phyloP scores from a whole-genome alignment of 1,284 basidiomycete species.

The Omphalotus olearius region DNA sequence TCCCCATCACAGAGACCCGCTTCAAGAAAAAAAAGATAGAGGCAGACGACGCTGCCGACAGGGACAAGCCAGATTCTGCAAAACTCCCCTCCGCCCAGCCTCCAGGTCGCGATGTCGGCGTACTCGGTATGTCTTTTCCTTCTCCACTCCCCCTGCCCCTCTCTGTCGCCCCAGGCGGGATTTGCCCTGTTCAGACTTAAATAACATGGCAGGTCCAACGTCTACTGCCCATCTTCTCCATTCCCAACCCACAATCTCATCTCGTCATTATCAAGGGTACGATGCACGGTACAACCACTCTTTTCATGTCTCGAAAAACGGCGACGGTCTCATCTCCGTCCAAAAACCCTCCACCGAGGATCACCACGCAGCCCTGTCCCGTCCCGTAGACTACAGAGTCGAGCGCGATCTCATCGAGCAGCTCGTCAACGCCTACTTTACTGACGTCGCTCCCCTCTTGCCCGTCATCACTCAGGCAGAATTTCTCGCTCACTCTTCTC shows the following conservation, averaged over 20 bases:
- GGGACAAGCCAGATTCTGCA: conserved; percentile 29
- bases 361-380: conserved; percentile 47
- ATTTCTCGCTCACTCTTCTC: conserved; percentile 72
- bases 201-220: conserved; percentile 66
- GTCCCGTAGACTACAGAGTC: conserved; percentile 62
- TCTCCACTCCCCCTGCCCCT: conserved; percentile 16
- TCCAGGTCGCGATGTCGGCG: conserved; percentile 44
- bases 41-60: conserved; percentile 56
- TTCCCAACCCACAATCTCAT: conserved; percentile 81
- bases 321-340: conserved; percentile 87
- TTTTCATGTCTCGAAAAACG: conserved; percentile 78
- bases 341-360: conserved; percentile 60
- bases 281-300: conserved; percentile 82
- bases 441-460: conserved; percentile 78
- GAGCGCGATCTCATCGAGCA: conserved; percentile 79
- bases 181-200: conserved; percentile 31
- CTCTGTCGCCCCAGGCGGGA: conserved; percentile 11
- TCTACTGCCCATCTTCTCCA: conserved; percentile 85
- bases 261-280: conserved; percentile 81
- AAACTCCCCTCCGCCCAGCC: conserved; percentile 31
- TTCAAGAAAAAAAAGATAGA: conserved; percentile 93
- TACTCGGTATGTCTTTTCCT: conserved; percentile 51
- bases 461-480: conserved; percentile 87
- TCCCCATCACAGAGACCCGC: conserved; percentile 96
- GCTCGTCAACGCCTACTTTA: conserved; percentile 90